Percentiles rank a stretch among this genome's conserved stretches.
Evolutionary conservation across 177 flowering plant species (phyloP).

Genomic region (Vitis hybrid): DNA sequence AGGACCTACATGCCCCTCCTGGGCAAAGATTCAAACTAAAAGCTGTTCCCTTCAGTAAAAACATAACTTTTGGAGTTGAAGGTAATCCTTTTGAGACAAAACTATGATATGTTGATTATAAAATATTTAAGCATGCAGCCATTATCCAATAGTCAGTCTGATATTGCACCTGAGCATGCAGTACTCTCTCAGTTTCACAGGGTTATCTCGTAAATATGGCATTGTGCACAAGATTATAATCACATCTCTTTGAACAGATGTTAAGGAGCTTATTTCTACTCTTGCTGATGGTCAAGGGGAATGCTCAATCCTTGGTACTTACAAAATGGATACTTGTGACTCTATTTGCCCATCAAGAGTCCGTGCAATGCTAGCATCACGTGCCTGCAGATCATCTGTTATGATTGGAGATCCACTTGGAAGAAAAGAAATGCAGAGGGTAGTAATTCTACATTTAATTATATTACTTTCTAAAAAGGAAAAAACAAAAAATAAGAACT

Average conservation of each 20-base stretch:
- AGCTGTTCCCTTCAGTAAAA: conserved; percentile 97
- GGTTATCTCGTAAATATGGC: neutral
- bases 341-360: conserved; percentile 94
- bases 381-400: conserved; percentile 93
- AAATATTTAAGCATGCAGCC: neutral
- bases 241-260: conserved; percentile 50
- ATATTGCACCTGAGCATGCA: neutral
- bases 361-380: conserved; percentile 96
- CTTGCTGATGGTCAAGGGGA: conserved; percentile 90
- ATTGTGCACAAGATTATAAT: neutral
- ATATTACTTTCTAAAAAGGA: neutral
- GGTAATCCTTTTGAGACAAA: conserved; percentile 41
- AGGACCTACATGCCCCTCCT: conserved; percentile 75
- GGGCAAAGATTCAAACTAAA: conserved; percentile 72
- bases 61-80: conserved; percentile 89
- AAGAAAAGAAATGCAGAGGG: conserved; percentile 90
- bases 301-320: conserved; percentile 70
- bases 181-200: neutral
- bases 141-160: neutral
- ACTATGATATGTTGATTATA: neutral
- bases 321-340: conserved; percentile 69
- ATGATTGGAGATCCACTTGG: conserved; percentile 92
- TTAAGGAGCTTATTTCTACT: conserved; percentile 88
- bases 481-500: neutral
- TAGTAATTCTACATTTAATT: conserved; percentile 15